Percentiles rank a stretch among this genome's conserved stretches.
phyloP scores from a whole-genome alignment of 768 basidiomycete species.

The Lactifluus piperatus region DNA sequence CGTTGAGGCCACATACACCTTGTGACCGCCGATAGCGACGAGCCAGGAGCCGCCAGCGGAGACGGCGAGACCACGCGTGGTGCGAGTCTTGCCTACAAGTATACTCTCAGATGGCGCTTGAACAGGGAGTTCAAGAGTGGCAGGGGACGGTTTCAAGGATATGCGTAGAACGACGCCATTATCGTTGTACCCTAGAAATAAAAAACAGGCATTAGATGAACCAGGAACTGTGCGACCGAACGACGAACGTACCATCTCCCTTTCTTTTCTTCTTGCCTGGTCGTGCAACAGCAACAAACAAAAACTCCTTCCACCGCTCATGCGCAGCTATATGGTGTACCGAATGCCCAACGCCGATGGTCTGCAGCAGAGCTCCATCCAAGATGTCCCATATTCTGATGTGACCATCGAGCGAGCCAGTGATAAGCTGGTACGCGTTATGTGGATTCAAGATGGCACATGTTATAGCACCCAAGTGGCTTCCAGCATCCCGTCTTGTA shows the following conservation, averaged over 20 bases:
- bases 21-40: constrained; percentile 64
- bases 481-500: constrained; percentile 33
- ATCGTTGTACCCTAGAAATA: constrained; percentile 19
- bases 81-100: constrained; percentile 58
- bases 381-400: constrained; percentile 92
- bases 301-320: constrained; percentile 51
- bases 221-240: not conserved
- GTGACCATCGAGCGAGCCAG: constrained; percentile 74
- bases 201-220: not conserved
- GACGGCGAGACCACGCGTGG: constrained; percentile 54
- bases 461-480: constrained; percentile 52
- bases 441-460: constrained; percentile 70
- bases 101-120: constrained; percentile 44
- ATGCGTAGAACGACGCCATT: constrained; percentile 55
- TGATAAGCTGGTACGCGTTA: constrained; percentile 86
- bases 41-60: constrained; percentile 76
- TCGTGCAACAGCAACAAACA: constrained; percentile 63
- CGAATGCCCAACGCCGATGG: constrained; percentile 59
- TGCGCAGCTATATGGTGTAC: constrained; percentile 69
- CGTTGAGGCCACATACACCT: constrained; percentile 64
- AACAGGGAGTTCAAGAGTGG: constrained; percentile 32
- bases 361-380: constrained; percentile 71
- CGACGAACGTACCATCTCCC: constrained; percentile 22
- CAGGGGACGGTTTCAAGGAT: constrained; percentile 43
- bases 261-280: constrained; percentile 37